Evolutionary conservation across 2,329 filamentous ascomycete genomes (phyloP).

Genomic region (Grosmannia huntii): DNA sequence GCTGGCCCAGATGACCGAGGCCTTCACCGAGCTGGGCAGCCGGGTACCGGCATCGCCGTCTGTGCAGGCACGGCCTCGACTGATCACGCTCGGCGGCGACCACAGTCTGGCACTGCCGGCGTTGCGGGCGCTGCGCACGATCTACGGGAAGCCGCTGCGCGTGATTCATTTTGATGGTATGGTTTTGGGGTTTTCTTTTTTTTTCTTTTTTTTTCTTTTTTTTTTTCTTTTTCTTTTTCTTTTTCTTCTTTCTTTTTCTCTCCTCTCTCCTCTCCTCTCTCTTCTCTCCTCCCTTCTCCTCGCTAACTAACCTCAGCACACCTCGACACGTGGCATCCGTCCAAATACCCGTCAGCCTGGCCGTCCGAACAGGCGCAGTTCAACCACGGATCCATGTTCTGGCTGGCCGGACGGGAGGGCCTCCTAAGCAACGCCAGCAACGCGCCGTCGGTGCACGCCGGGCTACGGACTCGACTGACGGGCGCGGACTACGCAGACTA

Average conservation of each 20-base stretch:
- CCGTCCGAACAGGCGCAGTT: constrained; percentile 55
- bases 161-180: constrained; percentile 60
- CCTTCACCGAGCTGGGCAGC: constrained; percentile 54
- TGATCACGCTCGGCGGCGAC: constrained; percentile 62
- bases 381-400: constrained; percentile 87
- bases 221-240: too few species aligned
- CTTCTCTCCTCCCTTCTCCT: background rate
- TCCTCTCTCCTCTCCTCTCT: too few species aligned
- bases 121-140: constrained; percentile 49
- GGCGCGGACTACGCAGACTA: constrained; percentile 54
- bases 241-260: too few species aligned
- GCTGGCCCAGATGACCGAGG: constrained; percentile 70
- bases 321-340: constrained; percentile 76
- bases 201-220: constrained; percentile 18
- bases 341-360: constrained; percentile 71
- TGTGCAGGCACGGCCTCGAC: constrained; percentile 30
- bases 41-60: constrained; percentile 21
- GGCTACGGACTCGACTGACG: constrained; percentile 63
- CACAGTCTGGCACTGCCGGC: constrained; percentile 60
- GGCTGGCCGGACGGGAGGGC: constrained; percentile 71
- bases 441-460: constrained; percentile 67
- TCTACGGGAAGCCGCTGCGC: constrained; percentile 49
- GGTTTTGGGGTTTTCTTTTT: background rate
- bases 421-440: constrained; percentile 57
- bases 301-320: constrained; percentile 31